A percentile compares a stretch with the other conserved stretches of the same genome.
These are phyloP conservation scores for Quercus phellos DNA, from an alignment of 331 rosid species.

Conservation along the genomic window DNA sequence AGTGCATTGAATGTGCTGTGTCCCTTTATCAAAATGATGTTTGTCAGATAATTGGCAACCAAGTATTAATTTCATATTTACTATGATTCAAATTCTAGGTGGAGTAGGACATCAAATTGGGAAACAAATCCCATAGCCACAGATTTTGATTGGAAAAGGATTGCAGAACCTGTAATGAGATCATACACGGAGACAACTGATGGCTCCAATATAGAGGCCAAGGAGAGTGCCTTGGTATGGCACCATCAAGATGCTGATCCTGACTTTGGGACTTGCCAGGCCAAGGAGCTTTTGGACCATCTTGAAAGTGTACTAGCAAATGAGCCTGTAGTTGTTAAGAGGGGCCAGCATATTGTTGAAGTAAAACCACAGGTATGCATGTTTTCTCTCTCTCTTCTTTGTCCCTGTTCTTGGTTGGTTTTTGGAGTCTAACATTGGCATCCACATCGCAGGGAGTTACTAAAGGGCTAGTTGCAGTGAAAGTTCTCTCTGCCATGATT, in stretches of 20 bases:
- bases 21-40: neutral
- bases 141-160: constrained; percentile 61
- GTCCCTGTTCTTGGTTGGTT: neutral
- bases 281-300: constrained; percentile 66
- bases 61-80: constrained; percentile 6
- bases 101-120: constrained; percentile 62
- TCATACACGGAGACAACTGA: constrained; percentile 65
- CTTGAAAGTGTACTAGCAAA: constrained; percentile 70
- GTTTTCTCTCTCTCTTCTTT: neutral
- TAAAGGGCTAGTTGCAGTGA: constrained; percentile 66
- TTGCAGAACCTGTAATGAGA: constrained; percentile 69
- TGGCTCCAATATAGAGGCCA: constrained; percentile 69
- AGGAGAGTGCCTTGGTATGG: constrained; percentile 88
- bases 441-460: constrained; percentile 57
- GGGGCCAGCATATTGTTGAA: constrained; percentile 71
- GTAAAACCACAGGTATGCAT: constrained; percentile 65
- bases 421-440: constrained; percentile 13
- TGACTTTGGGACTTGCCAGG: constrained; percentile 68
- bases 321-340: constrained; percentile 69
- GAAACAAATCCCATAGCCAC: constrained; percentile 32
- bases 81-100: constrained; percentile 34
- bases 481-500: constrained; percentile 58
- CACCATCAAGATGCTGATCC: constrained; percentile 63
- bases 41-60: neutral
- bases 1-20: neutral